Conservation (phyloP, 2,329 filamentous ascomycete genomes). For the Pseudogymnoascus sp. region DNA sequence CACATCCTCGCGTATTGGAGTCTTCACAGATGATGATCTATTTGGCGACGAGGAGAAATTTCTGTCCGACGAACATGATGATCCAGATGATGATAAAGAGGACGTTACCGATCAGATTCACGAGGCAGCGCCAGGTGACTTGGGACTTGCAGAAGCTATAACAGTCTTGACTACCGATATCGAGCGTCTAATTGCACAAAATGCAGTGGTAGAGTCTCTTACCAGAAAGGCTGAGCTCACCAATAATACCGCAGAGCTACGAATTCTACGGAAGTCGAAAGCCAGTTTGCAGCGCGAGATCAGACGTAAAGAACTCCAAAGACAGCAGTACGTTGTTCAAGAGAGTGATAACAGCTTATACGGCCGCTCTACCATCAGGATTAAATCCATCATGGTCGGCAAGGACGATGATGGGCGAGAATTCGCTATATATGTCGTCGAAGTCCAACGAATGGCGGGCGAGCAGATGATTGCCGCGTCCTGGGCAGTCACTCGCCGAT, state of each 20-base stretch:
- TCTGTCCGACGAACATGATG: constrained; percentile 77
- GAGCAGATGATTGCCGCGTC: constrained; percentile 96
- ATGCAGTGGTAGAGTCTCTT: constrained; percentile 83
- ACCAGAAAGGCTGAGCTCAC: constrained; percentile 93
- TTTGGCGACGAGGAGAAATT: constrained; percentile 85
- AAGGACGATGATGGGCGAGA: constrained; percentile 88
- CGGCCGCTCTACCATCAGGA: constrained; percentile 79
- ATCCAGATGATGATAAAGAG: constrained; percentile 48
- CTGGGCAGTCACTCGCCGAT: constrained; percentile 86
- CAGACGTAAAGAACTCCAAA: constrained; percentile 85
- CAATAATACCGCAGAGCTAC: constrained; percentile 88
- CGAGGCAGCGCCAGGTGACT: constrained; percentile 87
- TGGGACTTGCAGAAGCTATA: constrained; percentile 90
- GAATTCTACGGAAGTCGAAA: constrained; percentile 89
- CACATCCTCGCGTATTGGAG: constrained; percentile 76
- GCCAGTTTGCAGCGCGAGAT: constrained; percentile 89
- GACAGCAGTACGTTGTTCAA: constrained; percentile 94
- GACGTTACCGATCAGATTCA: constrained; percentile 76
- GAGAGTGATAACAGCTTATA: constrained; percentile 97
- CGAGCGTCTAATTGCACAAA: constrained; percentile 78
- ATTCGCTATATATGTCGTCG: constrained; percentile 86
- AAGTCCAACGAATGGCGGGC: constrained; percentile 82
- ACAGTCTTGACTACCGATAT: constrained; percentile 82
- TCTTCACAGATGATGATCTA: constrained; percentile 88
- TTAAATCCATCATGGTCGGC: constrained; percentile 88